These are phyloP conservation scores for Gamarada debralockiae DNA, from an alignment of 495 filamentous ascomycete genomes.

Conservation along the genomic window DNA sequence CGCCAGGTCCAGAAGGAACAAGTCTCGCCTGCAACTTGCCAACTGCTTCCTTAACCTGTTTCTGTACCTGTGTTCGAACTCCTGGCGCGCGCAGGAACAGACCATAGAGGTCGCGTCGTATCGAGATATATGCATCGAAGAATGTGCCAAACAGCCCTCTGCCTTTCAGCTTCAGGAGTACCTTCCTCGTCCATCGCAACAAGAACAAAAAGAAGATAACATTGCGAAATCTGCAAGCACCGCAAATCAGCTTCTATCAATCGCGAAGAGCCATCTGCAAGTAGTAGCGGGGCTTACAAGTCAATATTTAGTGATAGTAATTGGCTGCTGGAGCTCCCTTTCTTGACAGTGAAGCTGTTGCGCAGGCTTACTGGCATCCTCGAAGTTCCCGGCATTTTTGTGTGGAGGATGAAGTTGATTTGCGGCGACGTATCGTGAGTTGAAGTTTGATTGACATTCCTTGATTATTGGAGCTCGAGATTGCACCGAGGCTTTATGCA, in stretches of 20 bases:
- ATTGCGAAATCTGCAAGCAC: conserved; percentile 69
- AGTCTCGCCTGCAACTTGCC: conserved; percentile 77
- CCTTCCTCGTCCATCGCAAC: conserved; percentile 78
- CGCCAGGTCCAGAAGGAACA: conserved; percentile 64
- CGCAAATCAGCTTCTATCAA: background rate
- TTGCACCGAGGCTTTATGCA: no score
- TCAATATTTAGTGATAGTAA: conserved; percentile 70
- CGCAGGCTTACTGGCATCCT: conserved; percentile 65
- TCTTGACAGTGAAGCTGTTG: conserved; percentile 55
- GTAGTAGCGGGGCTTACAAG: conserved; percentile 52
- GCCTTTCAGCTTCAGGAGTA: conserved; percentile 78
- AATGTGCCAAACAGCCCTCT: conserved; percentile 81
- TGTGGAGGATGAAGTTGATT: background rate
- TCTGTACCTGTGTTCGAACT: conserved; percentile 75
- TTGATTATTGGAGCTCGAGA: no score
- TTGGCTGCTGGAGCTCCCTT: conserved; percentile 49
- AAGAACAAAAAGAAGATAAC: conserved; percentile 88
- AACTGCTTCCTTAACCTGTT: conserved; percentile 72
- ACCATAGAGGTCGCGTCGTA: conserved; percentile 72
- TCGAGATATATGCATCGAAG: conserved; percentile 62
- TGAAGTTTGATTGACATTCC: background rate
- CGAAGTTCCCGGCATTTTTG: conserved; percentile 58
- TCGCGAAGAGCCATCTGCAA: background rate
- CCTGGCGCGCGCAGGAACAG: conserved; percentile 83
- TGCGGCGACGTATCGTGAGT: background rate